These are phyloP conservation scores for Colletotrichum magnum DNA, from an alignment of 2,329 filamentous ascomycete species.

Conservation along the genomic window DNA sequence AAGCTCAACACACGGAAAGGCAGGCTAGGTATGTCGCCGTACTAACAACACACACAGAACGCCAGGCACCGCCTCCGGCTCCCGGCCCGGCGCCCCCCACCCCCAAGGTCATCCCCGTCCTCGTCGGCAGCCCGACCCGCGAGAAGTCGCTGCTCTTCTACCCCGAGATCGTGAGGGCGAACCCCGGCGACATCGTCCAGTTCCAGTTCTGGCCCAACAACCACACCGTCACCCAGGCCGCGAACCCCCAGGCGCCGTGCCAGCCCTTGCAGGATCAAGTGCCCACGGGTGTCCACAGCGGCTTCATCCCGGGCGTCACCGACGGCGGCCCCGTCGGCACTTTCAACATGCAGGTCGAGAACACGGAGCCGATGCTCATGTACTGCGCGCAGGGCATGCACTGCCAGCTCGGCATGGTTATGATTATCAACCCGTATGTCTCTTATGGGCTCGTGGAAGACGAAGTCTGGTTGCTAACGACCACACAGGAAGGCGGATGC, in stretches of 20 bases:
- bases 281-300: slow-evolving; percentile 54
- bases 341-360: slow-evolving; percentile 62
- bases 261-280: slow-evolving; percentile 52
- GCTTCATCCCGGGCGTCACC: slow-evolving; percentile 55
- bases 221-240: slow-evolving; percentile 60
- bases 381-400: slow-evolving; percentile 65
- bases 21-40: background rate
- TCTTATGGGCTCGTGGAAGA: background rate
- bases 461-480: background rate
- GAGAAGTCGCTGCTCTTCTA: slow-evolving; percentile 59
- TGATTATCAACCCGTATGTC: slow-evolving; percentile 63
- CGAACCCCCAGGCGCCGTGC: slow-evolving; percentile 60
- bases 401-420: slow-evolving; percentile 65
- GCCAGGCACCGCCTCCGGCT: slow-evolving; percentile 26
- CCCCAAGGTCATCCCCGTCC: slow-evolving; percentile 56
- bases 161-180: slow-evolving; percentile 52
- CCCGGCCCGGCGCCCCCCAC: slow-evolving; percentile 25
- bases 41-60: slow-evolving; percentile 13
- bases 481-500: slow-evolving; percentile 25
- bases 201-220: slow-evolving; percentile 61
- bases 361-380: slow-evolving; percentile 61
- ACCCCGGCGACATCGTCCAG: slow-evolving; percentile 55
- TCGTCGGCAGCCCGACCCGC: slow-evolving; percentile 69
- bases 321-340: slow-evolving; percentile 56
- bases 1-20: accelerated